Conservation (phyloP, 441 rosid genomes). For the Populus trichocarpa region DNA sequence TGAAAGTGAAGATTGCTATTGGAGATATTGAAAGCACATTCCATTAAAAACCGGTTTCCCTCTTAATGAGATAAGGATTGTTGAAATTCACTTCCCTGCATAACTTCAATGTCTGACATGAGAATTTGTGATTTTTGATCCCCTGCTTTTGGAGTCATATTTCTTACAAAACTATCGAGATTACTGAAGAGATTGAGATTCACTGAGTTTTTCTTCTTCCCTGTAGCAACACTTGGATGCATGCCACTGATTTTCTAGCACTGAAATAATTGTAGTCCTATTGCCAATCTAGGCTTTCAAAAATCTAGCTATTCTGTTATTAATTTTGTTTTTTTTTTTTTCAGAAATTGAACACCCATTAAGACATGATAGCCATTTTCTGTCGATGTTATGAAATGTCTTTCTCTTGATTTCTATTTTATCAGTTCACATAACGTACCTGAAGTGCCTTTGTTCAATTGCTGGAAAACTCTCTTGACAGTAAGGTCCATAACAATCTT, state of each 20-base stretch:
- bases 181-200: not conserved
- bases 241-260: not conserved
- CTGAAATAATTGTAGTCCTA: not conserved
- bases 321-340: too few species aligned
- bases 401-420: too few species aligned
- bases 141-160: not conserved
- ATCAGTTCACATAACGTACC: too few species aligned
- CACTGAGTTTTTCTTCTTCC: not conserved
- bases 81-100: not conserved
- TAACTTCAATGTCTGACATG: not conserved
- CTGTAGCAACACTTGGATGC: not conserved
- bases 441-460: too few species aligned
- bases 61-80: not conserved
- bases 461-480: too few species aligned
- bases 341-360: too few species aligned
- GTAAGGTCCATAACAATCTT: too few species aligned
- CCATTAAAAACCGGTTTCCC: not conserved
- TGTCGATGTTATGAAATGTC: too few species aligned
- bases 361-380: too few species aligned
- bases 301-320: too few species aligned
- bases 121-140: slow-evolving; percentile 7
- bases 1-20: not conserved
- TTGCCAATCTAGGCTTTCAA: not conserved
- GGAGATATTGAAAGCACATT: not conserved
- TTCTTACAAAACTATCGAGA: not conserved